Base-by-base conservation (phyloP, 139 green algal species). In the Chlamydomonas eustigma region DNA sequence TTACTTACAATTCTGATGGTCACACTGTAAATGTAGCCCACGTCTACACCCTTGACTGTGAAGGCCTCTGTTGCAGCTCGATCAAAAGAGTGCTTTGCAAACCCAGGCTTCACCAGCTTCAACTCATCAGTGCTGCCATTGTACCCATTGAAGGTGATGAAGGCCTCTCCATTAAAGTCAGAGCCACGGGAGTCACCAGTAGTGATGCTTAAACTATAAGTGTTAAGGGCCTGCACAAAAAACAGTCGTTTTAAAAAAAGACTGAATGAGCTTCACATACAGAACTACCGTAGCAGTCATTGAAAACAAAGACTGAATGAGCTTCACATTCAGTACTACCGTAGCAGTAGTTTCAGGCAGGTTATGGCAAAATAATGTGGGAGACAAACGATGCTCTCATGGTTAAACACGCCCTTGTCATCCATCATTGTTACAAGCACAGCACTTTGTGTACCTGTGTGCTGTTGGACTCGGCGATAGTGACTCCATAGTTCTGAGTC, bases 71-170 rank as follows among this genome's bases (percentile, higher is more conserved):
- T 75, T 18, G 31, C 69, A 33, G 3, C 69, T 25, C 69, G 69
- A 5, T 50, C 22, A 4, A 39, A 58, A 37, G 4, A 36, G 37
- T 33, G 3, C 30, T 51, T 8, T 2, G 68, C 68, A 31, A 63
- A 24, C 37, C 34, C 68, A 24, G 37, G 68, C n/a, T 70, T 31
- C 24, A 70, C 63, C 52, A 78, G 73, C 51, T 52, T 12, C 8
- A 78, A 31, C 73, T 78, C 73, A 2, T 78, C 73, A 18, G 51
- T 78, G 35, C 35, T 38, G 51, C 73, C 73, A 8, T 71, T 71
- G 51, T 78, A 31, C 35, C 73, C 73, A 2, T 22, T 76, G 39
- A 76, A 31, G 28, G 39, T 67, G 4, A 76, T 32, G 3, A 5
- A 63, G 18, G 39, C 71, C 36, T 67, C 39, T 39, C 71, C 71